phyloP scores from a whole-genome alignment of 1,139 yeast genomes.

The Saccharomyces hybrid region DNA sequence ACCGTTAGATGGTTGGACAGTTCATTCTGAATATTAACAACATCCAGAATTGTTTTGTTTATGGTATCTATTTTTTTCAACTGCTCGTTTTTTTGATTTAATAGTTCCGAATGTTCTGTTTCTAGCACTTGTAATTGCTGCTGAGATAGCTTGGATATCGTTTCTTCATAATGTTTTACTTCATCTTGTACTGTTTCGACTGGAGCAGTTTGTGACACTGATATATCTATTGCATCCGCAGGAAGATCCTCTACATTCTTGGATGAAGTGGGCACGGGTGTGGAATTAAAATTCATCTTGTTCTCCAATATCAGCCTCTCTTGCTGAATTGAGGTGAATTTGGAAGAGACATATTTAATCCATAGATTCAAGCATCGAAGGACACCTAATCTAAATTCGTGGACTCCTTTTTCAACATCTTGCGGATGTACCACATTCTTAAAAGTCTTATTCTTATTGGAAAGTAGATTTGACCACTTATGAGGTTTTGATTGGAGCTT shows the following conservation, averaged over 20 bases:
- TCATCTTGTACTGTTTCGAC: slow-evolving; percentile 30
- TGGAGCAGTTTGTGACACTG: slow-evolving; percentile 21
- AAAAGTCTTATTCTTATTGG: neutral
- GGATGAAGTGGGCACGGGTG: neutral
- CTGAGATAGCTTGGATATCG: slow-evolving; percentile 38
- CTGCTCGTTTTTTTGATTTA: slow-evolving; percentile 57
- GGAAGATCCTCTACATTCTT: neutral
- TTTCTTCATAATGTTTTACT: slow-evolving; percentile 28
- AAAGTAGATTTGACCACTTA: neutral
- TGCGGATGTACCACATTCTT: slow-evolving; percentile 9
- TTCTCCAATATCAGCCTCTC: slow-evolving; percentile 16
- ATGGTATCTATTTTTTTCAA: slow-evolving; percentile 59
- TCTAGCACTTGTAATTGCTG: slow-evolving; percentile 64
- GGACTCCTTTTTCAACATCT: slow-evolving; percentile 5
- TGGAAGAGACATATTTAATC: slow-evolving; percentile 21
- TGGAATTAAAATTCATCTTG: slow-evolving; percentile 22
- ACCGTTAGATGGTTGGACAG: slow-evolving; percentile 64
- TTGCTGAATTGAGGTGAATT: slow-evolving; percentile 27
- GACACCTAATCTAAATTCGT: slow-evolving; percentile 27
- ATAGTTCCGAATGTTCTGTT: slow-evolving; percentile 62
- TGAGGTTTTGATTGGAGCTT: neutral
- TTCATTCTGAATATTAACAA: slow-evolving; percentile 71
- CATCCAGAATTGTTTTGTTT: slow-evolving; percentile 74
- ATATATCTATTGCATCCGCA: slow-evolving; percentile 9
- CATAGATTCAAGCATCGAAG: slow-evolving; percentile 25